Base-by-base conservation (phyloP, 306 rosid species). In the Mucuna pruriens region DNA sequence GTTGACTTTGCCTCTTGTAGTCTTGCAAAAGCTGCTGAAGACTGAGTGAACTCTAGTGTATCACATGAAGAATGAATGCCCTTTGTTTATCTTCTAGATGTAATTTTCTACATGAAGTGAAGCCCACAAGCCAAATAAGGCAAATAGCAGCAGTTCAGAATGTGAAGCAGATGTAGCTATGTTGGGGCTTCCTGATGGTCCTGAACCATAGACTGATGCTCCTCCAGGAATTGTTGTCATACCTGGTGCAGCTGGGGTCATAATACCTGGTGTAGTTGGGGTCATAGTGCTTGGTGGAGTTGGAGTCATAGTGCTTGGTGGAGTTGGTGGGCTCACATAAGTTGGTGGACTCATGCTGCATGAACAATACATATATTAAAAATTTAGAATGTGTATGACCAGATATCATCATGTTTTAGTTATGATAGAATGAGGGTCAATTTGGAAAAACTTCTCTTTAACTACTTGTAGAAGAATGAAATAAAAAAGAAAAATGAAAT, bases 121-220 rank as follows among this genome's bases (percentile, higher is more conserved):
- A 45, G 88, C 92, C 88, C 81, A 78, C 72, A 88, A 74, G 61
- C 79, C 85, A 55, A 75, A 64, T 4, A 71, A 78, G 87, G 87
- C 60, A 74, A 88, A 74, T 38, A 89, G 74, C 61, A 88, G 55
- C 48, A 86, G 26, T 16, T 76, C 33, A 54, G 81, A 89, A 74
- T 76, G 52, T 58, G 97, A 88, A 61, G 82, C 60, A 46, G 95
- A 83, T 83, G 84, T 84, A 54, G 95, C 94, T 60, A 80, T 74
- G 83, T 85, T 96, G 58, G 98, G 97, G 77, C 89, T 90, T 39
- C 74, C 94, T 73, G 90, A 51, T 77, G 99, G 98, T 48, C 79
- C 90, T 61, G 90, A 62, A 63, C 97, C 97, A 82, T 82, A 92
- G 52, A 87, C 77, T 25, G 97, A 74, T 62, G 96, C 68, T 87